These are phyloP conservation scores for Amanita muscaria DNA, from an alignment of 768 basidiomycete genomes.

Conservation along the genomic window DNA sequence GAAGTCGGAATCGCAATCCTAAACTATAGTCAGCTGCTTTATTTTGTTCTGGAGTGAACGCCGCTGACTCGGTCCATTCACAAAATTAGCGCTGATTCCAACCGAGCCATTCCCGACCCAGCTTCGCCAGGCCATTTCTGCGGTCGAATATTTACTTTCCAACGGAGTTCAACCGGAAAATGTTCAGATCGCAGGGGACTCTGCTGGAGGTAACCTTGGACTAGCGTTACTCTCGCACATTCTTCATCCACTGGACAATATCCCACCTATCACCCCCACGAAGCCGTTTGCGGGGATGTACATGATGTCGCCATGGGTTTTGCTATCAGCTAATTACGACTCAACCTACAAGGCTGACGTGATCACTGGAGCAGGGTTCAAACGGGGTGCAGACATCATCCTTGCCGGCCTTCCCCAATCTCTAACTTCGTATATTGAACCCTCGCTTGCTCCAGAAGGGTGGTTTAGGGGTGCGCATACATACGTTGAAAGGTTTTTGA, in stretches of 20 bases:
- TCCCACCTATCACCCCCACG: conserved; percentile 11
- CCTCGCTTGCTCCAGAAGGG: conserved; percentile 18
- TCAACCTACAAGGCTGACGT: conserved; percentile 22
- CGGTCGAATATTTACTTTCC: conserved; percentile 21
- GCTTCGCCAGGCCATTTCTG: conserved; percentile 19
- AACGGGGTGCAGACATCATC: conserved; percentile 11
- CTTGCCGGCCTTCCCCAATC: conserved; percentile 15
- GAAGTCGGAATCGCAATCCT: conserved; percentile 18
- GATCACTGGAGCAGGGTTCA: conserved; percentile 9
- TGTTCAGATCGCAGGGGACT: conserved; percentile 25
- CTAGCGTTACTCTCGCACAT: conserved; percentile 24
- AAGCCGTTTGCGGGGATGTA: conserved; percentile 18
- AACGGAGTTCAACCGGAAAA: conserved; percentile 17
- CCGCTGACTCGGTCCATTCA: not conserved
- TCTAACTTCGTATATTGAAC: conserved; percentile 21
- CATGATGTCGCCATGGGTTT: conserved; percentile 25
- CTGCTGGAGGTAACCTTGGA: conserved; percentile 25
- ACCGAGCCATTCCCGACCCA: conserved; percentile 23
- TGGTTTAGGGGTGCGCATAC: conserved; percentile 24
- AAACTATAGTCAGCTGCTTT: conserved; percentile 16
- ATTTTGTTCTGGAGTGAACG: not conserved
- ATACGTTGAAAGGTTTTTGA: conserved; percentile 22
- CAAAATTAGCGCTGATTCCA: conserved; percentile 20
- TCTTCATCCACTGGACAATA: conserved; percentile 19
- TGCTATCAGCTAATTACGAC: conserved; percentile 5